phyloP scores from a whole-genome alignment of 495 filamentous ascomycete species.

The Cudoniella acicularis region DNA sequence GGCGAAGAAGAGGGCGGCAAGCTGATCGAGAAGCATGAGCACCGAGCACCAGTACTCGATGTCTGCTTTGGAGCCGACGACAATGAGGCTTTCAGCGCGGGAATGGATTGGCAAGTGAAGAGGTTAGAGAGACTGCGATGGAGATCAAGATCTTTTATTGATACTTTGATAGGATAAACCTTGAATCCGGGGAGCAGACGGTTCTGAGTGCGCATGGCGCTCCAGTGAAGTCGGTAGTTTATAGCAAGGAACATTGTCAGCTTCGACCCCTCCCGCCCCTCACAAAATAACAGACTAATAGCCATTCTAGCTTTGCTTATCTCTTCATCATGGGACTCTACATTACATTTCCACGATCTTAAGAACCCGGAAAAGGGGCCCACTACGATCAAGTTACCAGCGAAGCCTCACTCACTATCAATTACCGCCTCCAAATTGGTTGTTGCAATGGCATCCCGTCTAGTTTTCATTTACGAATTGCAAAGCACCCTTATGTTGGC shows the following conservation, averaged over 20 bases:
- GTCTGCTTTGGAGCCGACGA: constrained; percentile 85
- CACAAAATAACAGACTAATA: constrained; percentile 18
- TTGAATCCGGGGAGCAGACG: constrained; percentile 65
- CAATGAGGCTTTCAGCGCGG: constrained; percentile 75
- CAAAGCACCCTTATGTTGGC: constrained; percentile 54
- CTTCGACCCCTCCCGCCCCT: not conserved
- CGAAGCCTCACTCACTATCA: constrained; percentile 84
- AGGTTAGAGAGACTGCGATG: constrained; percentile 40
- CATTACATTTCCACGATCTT: constrained; percentile 76
- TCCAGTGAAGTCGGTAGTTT: constrained; percentile 79
- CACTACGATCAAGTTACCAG: constrained; percentile 63
- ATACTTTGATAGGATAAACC: constrained; percentile 56
- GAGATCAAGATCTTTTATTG: not conserved
- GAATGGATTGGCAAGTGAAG: constrained; percentile 81
- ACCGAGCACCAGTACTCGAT: constrained; percentile 83
- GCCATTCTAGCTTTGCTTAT: constrained; percentile 56
- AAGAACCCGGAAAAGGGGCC: constrained; percentile 37
- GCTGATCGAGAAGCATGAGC: constrained; percentile 69
- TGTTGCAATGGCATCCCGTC: constrained; percentile 90
- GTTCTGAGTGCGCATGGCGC: constrained; percentile 74
- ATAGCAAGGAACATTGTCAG: constrained; percentile 67
- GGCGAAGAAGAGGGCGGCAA: constrained; percentile 55
- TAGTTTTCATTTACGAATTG: constrained; percentile 90
- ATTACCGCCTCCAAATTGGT: constrained; percentile 79
- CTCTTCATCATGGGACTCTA: constrained; percentile 90